Percentiles rank a stretch among this genome's conserved stretches.
These are phyloP conservation scores for Tetradesmus obliquus DNA, from an alignment of 139 green algal genomes.

Conservation along the genomic window DNA sequence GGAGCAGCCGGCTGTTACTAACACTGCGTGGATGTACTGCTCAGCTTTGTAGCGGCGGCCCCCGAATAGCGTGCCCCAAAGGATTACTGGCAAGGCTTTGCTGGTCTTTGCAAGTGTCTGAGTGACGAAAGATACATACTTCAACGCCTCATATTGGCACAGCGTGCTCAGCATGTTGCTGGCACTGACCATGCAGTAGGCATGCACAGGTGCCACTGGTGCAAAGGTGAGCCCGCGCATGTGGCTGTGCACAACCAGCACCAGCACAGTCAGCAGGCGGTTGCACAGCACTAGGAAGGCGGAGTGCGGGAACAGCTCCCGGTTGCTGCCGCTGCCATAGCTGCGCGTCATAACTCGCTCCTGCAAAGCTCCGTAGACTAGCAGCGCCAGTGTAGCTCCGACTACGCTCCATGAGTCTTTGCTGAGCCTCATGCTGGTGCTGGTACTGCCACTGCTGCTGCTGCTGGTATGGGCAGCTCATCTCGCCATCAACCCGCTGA, in stretches of 20 bases:
- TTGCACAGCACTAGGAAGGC: slow-evolving; percentile 93
- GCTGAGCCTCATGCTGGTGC: background rate
- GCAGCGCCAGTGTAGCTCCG: slow-evolving; percentile 20
- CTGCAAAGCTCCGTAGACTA: slow-evolving; percentile 68
- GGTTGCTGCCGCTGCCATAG: slow-evolving; percentile 55
- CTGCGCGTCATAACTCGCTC: slow-evolving; percentile 86
- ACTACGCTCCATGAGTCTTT: slow-evolving; percentile 45
- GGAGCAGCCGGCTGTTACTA: slow-evolving; percentile 79
- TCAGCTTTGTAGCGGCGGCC: slow-evolving; percentile 75
- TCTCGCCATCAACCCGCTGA: background rate
- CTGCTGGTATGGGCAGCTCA: background rate
- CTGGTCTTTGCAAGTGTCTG: slow-evolving; percentile 89
- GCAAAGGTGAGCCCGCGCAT: background rate
- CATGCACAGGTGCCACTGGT: slow-evolving; percentile 9
- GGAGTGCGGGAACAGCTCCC: slow-evolving; percentile 79
- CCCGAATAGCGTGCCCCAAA: slow-evolving; percentile 85
- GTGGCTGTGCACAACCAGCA: background rate
- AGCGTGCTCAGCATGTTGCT: slow-evolving; percentile 27
- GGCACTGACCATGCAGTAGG: slow-evolving; percentile 28
- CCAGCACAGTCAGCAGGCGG: slow-evolving; percentile 68
- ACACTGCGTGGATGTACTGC: slow-evolving; percentile 76
- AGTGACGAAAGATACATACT: slow-evolving; percentile 91
- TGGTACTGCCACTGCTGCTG: slow-evolving; percentile 7
- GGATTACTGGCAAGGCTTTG: slow-evolving; percentile 96
- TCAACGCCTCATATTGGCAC: slow-evolving; percentile 94